A percentile compares a stretch with the other conserved stretches of the same genome.
These are phyloP conservation scores for Bipolaris cookei DNA, from an alignment of 2,329 filamentous ascomycete genomes.

Conservation along the genomic window DNA sequence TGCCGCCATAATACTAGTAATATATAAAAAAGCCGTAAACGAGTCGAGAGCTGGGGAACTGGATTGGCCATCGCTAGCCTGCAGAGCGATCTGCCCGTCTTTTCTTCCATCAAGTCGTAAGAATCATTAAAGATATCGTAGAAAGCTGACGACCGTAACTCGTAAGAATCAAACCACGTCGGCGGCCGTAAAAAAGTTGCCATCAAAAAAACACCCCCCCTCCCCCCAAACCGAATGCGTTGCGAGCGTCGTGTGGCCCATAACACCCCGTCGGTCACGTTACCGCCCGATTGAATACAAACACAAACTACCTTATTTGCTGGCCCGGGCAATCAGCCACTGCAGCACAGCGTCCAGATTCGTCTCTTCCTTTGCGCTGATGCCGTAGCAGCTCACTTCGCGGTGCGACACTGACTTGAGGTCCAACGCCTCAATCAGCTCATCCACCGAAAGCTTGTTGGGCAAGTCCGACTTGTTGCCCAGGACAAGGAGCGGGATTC, in stretches of 20 bases:
- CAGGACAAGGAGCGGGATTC: slow-evolving; percentile 90
- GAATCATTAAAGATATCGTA: slow-evolving; percentile 58
- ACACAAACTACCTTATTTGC: slow-evolving; percentile 37
- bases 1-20: slow-evolving; percentile 28
- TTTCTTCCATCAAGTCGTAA: slow-evolving; percentile 60
- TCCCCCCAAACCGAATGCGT: slow-evolving; percentile 29
- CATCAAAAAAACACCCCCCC: slow-evolving; percentile 24
- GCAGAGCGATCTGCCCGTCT: slow-evolving; percentile 54
- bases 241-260: slow-evolving; percentile 30
- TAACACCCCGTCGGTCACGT: slow-evolving; percentile 31
- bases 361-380: slow-evolving; percentile 98
- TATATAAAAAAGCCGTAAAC: slow-evolving; percentile 30
- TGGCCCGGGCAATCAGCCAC: slow-evolving; percentile 92
- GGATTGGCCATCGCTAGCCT: slow-evolving; percentile 57
- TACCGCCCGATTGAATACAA: slow-evolving; percentile 22
- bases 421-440: slow-evolving; percentile 90
- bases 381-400: slow-evolving; percentile 97
- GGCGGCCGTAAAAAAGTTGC: slow-evolving; percentile 39
- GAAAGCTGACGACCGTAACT: slow-evolving; percentile 49
- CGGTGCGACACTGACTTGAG: slow-evolving; percentile 87
- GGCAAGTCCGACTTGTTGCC: slow-evolving; percentile 97
- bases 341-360: slow-evolving; percentile 96
- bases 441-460: slow-evolving; percentile 90
- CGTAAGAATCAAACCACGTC: slow-evolving; percentile 47
- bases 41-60: slow-evolving; percentile 47